Evolutionary conservation across 164 flowering plant genomes (phyloP).

Genomic region (Aristolochia californica): DNA sequence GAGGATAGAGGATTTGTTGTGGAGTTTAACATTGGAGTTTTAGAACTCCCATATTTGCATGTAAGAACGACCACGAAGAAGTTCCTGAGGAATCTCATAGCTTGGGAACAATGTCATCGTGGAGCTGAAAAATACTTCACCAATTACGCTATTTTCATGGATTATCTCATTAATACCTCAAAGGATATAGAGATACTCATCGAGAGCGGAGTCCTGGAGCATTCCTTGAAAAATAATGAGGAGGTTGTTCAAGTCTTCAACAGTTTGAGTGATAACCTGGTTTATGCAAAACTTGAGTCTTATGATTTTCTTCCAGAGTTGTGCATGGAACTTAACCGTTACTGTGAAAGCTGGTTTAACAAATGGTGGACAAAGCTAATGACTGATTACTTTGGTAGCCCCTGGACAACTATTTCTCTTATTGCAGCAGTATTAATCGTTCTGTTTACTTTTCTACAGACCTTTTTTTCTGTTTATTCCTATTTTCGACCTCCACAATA

Average conservation of each 20-base stretch:
- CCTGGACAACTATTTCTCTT: background rate
- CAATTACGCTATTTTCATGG: constrained; percentile 2
- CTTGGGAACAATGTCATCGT: constrained; percentile 3
- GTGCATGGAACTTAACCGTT: background rate
- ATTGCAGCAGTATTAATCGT: background rate
- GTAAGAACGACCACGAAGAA: background rate
- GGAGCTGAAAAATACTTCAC: background rate
- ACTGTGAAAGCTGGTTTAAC: background rate
- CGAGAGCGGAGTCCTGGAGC: background rate
- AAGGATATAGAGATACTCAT: constrained; percentile 2
- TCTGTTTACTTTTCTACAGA: background rate
- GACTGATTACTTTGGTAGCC: background rate
- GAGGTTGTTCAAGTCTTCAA: constrained; percentile 7
- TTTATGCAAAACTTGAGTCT: background rate
- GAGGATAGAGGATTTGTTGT: background rate
- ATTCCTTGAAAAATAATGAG: background rate
- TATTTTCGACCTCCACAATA: background rate
- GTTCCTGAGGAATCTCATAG: constrained; percentile 2
- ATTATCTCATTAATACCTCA: constrained; percentile 1
- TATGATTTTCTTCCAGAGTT: background rate
- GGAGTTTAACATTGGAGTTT: background rate
- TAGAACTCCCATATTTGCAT: constrained; percentile 4
- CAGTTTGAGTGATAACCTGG: background rate
- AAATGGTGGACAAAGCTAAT: background rate
- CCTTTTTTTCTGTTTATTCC: background rate